A percentile compares a stretch with the other conserved stretches of the same genome.
Conservation (phyloP, 225 moss, liverwort and hornwort species). For the Ulota crispa region DNA sequence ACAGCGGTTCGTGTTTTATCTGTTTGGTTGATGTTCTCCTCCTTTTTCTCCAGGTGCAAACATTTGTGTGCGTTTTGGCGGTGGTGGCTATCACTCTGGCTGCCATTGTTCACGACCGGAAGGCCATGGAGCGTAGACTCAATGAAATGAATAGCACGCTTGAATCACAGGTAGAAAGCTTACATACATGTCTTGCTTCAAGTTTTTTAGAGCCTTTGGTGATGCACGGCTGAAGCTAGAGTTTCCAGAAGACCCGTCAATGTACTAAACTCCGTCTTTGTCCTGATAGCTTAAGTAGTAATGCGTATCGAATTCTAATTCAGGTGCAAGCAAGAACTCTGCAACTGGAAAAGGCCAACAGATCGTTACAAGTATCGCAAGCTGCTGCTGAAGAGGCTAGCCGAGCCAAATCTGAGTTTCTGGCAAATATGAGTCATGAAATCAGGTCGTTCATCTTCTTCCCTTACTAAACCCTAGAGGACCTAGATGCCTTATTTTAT, state of each 20-base stretch:
- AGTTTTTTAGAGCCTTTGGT: background rate
- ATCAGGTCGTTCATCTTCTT: constrained; percentile 54
- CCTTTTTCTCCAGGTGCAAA: constrained; percentile 70
- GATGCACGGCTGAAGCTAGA: constrained; percentile 14
- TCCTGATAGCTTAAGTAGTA: background rate
- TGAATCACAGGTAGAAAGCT: constrained; percentile 67
- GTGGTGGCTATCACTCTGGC: constrained; percentile 96
- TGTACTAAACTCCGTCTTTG: background rate
- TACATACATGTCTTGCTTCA: background rate
- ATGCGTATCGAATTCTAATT: background rate
- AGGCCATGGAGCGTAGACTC: constrained; percentile 82
- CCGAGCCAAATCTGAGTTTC: constrained; percentile 94
- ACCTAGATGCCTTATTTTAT: too few relatives aligned
- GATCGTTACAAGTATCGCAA: constrained; percentile 78
- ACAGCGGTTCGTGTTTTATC: background rate
- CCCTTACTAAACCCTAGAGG: background rate
- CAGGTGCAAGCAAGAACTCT: constrained; percentile 71
- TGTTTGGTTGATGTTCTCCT: background rate
- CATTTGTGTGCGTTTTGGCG: constrained; percentile 88
- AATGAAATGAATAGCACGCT: constrained; percentile 87
- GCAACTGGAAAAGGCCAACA: constrained; percentile 79
- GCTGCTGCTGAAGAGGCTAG: constrained; percentile 91
- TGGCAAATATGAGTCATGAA: constrained; percentile 96
- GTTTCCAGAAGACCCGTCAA: background rate
- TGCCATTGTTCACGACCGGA: constrained; percentile 93